These are phyloP conservation scores for Barbarea vulgaris DNA, from an alignment of 345 rosid genomes.

Conservation along the genomic window DNA sequence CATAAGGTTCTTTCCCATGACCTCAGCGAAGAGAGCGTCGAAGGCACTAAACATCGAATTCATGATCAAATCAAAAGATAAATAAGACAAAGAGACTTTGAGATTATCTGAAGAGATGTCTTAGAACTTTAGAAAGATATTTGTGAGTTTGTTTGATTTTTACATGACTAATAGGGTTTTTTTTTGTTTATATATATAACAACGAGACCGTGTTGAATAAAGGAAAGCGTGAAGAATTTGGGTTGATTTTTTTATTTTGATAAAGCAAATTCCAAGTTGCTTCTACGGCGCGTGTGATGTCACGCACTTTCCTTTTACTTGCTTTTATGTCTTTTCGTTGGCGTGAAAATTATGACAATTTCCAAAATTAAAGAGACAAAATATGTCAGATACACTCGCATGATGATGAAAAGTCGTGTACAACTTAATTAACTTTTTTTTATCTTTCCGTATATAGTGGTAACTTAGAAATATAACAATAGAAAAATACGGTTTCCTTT, in stretches of 20 bases:
- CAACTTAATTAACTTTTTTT: background rate
- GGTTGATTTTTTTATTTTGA: background rate
- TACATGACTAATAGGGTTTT: background rate
- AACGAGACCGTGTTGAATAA: slow-evolving; percentile 27
- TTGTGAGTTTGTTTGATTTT: background rate
- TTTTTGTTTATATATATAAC: slow-evolving; percentile 19
- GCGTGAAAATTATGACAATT: slow-evolving; percentile 10
- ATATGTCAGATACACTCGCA: slow-evolving; percentile 14
- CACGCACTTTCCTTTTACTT: background rate
- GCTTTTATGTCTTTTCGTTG: background rate
- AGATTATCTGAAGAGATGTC: background rate
- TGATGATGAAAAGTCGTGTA: background rate
- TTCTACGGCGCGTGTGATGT: slow-evolving; percentile 7
- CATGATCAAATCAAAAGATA: slow-evolving; percentile 41
- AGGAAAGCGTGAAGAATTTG: slow-evolving; percentile 28
- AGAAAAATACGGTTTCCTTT: no score
- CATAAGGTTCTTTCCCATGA: slow-evolving; percentile 48
- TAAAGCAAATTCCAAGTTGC: slow-evolving; percentile 9
- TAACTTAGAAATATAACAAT: background rate
- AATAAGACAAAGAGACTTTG: background rate
- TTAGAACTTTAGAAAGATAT: background rate
- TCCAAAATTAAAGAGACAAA: slow-evolving; percentile 1
- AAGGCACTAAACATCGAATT: slow-evolving; percentile 81
- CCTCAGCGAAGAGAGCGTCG: slow-evolving; percentile 62
- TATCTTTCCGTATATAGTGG: slow-evolving; percentile 6